These are phyloP conservation scores for Elsinoe ampelina DNA, from an alignment of 2,329 filamentous ascomycete species.

Conservation along the genomic window DNA sequence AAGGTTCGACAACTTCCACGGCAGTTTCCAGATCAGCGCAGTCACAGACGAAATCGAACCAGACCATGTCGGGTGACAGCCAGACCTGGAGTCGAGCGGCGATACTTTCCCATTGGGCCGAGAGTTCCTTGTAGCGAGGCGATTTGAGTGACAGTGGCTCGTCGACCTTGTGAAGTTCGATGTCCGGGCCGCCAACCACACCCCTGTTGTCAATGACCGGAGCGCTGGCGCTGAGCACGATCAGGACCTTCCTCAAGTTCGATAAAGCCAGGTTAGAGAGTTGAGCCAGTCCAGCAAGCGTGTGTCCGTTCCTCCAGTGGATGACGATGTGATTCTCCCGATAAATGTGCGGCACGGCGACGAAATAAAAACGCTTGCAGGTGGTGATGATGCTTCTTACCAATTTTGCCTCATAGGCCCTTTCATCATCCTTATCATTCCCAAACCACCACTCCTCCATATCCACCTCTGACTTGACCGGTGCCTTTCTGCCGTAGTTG, in stretches of 20 bases:
- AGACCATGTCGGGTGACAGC: not conserved
- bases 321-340: slow-evolving; percentile 1
- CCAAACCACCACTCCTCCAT: slow-evolving; percentile 6
- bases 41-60: slow-evolving; percentile 1
- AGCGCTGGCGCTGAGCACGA: not conserved
- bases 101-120: not conserved
- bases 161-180: not conserved
- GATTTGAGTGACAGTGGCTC: not conserved
- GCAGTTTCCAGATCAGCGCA: not conserved
- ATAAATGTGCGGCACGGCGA: not conserved
- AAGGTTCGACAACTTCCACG: not conserved
- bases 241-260: not conserved
- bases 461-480: not conserved
- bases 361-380: not conserved
- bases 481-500: not conserved
- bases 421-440: not conserved
- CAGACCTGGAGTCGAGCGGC: not conserved
- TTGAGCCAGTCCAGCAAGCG: not conserved
- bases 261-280: not conserved
- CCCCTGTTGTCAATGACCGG: not conserved
- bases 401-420: not conserved
- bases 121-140: not conserved
- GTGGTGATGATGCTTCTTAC: not conserved
- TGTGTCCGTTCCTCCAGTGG: slow-evolving; percentile 1
- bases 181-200: not conserved